phyloP scores from a whole-genome alignment of 306 rosid species.

The Cucurbita pepo region DNA sequence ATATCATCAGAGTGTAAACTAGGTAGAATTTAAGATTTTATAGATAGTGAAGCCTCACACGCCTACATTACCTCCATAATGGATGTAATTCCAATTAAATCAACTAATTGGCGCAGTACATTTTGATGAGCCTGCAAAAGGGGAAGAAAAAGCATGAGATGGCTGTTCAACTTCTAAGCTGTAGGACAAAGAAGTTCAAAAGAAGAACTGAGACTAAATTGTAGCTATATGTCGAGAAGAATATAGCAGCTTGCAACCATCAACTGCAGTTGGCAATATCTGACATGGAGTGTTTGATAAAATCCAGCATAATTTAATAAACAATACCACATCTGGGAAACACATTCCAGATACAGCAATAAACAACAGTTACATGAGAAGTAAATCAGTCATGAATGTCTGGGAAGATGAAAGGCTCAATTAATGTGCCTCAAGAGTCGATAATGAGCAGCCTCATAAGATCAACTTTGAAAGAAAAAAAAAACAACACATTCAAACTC shows the following conservation, averaged over 20 bases:
- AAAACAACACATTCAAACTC: neutral
- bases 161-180: neutral
- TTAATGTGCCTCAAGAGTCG: neutral
- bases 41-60: neutral
- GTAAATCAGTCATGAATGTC: neutral
- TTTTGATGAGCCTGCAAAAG: constrained; percentile 74
- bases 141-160: neutral
- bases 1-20: constrained; percentile 11
- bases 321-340: neutral
- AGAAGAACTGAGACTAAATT: neutral
- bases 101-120: constrained; percentile 76
- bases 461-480: neutral
- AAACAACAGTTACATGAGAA: neutral
- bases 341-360: neutral
- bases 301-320: neutral
- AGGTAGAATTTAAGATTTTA: neutral
- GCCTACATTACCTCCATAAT: constrained; percentile 76
- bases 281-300: neutral
- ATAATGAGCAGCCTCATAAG: neutral
- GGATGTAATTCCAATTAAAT: constrained; percentile 94
- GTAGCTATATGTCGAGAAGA: neutral
- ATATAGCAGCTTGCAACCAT: neutral
- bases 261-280: neutral
- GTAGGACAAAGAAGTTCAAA: neutral
- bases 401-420: neutral